Evolutionary conservation across 1,139 yeast species (phyloP).

Genomic region (Candida freyschussii): DNA sequence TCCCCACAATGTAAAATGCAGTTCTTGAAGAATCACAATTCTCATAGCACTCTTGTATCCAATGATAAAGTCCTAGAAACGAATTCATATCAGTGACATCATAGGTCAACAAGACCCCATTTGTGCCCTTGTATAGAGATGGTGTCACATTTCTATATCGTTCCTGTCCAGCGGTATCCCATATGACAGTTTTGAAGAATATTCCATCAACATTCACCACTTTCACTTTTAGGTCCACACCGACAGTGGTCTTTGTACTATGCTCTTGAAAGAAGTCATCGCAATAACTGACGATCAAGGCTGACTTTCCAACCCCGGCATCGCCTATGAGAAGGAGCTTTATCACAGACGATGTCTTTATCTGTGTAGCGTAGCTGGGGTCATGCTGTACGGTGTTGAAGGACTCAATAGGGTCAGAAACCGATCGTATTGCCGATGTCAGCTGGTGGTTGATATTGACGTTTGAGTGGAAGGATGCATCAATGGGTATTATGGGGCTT

Average conservation of each 20-base stretch:
- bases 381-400: constrained; percentile 16
- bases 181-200: constrained; percentile 45
- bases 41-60: constrained; percentile 37
- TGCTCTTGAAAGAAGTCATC: constrained; percentile 29
- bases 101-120: constrained; percentile 59
- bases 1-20: constrained; percentile 38
- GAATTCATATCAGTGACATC: constrained; percentile 53
- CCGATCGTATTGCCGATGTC: constrained; percentile 12
- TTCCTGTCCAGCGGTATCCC: constrained; percentile 68
- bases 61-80: constrained; percentile 44
- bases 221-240: constrained; percentile 59
- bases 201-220: constrained; percentile 58
- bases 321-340: constrained; percentile 36
- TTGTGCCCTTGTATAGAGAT: constrained; percentile 55
- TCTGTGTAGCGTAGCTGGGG: constrained; percentile 12
- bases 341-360: constrained; percentile 27
- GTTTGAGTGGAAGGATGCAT: constrained; percentile 19
- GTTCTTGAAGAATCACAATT: constrained; percentile 28
- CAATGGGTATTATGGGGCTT: constrained; percentile 26
- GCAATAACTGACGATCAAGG: constrained; percentile 36
- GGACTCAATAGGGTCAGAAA: constrained; percentile 13
- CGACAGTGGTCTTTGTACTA: constrained; percentile 43
- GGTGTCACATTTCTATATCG: constrained; percentile 54
- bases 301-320: constrained; percentile 41
- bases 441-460: constrained; percentile 21